phyloP scores from a whole-genome alignment of 2,329 filamentous ascomycete species.

The Pyrenochaeta sp. region DNA sequence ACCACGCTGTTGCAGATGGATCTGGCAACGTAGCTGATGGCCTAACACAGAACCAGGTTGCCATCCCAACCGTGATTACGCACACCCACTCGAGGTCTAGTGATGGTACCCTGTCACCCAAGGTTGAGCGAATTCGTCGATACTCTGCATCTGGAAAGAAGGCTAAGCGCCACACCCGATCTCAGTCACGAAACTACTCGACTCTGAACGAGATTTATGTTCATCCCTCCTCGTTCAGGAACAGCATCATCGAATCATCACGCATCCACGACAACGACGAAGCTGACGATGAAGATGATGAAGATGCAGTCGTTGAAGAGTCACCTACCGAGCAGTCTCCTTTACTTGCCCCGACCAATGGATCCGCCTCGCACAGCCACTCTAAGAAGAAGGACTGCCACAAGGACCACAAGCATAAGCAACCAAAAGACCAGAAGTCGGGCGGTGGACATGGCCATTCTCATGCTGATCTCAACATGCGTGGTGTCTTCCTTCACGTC shows the following conservation, averaged over 20 bases:
- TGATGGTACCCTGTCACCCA: slow-evolving; percentile 21
- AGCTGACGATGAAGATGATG: slow-evolving; percentile 62
- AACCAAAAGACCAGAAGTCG: slow-evolving; percentile 70
- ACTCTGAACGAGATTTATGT: slow-evolving; percentile 77
- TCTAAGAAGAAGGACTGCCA: slow-evolving; percentile 56
- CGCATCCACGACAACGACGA: slow-evolving; percentile 64
- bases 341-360: slow-evolving; percentile 46
- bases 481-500: slow-evolving; percentile 72
- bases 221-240: slow-evolving; percentile 87
- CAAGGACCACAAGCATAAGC: slow-evolving; percentile 78
- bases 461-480: slow-evolving; percentile 94
- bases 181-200: slow-evolving; percentile 61
- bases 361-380: slow-evolving; percentile 21
- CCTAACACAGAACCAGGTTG: slow-evolving; percentile 68
- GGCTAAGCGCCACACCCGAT: slow-evolving; percentile 66
- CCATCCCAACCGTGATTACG: slow-evolving; percentile 49
- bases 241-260: slow-evolving; percentile 89
- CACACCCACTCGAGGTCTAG: slow-evolving; percentile 19
- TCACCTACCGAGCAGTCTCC: slow-evolving; percentile 50
- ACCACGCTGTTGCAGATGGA: slow-evolving; percentile 61
- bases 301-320: slow-evolving; percentile 51
- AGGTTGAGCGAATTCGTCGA: slow-evolving; percentile 23
- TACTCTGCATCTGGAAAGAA: slow-evolving; percentile 41
- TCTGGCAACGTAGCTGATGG: slow-evolving; percentile 67
- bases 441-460: slow-evolving; percentile 73